Conservation (phyloP, 768 basidiomycete species). For the Exsudoporus frostii region DNA sequence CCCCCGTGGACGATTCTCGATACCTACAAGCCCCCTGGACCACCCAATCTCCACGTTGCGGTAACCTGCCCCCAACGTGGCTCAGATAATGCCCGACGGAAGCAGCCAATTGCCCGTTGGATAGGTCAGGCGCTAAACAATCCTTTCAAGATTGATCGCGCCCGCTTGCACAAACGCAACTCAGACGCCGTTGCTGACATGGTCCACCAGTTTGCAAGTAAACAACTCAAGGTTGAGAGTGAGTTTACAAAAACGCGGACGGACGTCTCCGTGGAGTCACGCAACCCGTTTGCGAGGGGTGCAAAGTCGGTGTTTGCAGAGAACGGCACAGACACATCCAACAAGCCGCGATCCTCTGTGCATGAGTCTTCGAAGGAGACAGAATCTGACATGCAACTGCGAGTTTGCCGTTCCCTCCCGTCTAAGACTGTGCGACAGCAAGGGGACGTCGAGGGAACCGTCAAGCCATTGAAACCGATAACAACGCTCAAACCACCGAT, state of each 20-base stretch:
- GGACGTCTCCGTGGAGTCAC: not conserved
- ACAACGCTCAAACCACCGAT: slow-evolving; percentile 28
- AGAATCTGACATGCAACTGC: not conserved
- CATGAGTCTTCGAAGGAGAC: not conserved
- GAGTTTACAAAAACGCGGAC: slow-evolving; percentile 15
- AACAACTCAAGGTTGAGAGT: slow-evolving; percentile 21
- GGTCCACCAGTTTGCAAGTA: slow-evolving; percentile 19
- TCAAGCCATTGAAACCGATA: slow-evolving; percentile 29
- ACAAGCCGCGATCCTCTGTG: not conserved
- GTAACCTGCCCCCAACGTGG: not conserved
- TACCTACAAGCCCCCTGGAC: not conserved
- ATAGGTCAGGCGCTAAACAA: slow-evolving; percentile 4
- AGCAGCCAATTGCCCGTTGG: not conserved
- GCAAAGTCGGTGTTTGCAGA: slow-evolving; percentile 20
- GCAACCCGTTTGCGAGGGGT: slow-evolving; percentile 24
- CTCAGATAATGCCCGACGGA: not conserved
- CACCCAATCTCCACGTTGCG: not conserved
- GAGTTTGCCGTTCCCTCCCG: slow-evolving; percentile 9
- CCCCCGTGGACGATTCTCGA: slow-evolving; percentile 25
- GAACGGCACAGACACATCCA: not conserved
- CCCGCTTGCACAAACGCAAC: slow-evolving; percentile 26
- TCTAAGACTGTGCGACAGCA: not conserved
- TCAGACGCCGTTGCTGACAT: slow-evolving; percentile 19
- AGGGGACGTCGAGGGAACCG: not conserved
- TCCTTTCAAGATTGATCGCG: slow-evolving; percentile 18